These are phyloP conservation scores for Pythium dissimile DNA, from an alignment of 352 stramenopile species.

Conservation along the genomic window DNA sequence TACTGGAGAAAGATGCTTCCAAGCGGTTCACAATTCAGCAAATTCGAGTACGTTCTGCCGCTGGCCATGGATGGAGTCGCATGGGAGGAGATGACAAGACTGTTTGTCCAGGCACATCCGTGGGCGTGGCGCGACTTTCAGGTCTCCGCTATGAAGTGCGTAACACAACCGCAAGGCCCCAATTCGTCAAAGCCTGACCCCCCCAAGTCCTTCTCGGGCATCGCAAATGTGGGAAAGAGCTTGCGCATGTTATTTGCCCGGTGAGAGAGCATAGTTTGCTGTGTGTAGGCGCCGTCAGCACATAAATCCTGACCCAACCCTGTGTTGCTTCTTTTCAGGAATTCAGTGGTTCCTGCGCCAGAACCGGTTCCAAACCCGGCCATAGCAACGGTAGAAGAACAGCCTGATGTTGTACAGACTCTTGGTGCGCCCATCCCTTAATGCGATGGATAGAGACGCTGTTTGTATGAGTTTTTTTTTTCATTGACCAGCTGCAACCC, in stretches of 20 bases:
- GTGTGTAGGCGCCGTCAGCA: no score
- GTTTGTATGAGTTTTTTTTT: no score
- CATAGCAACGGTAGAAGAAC: not conserved
- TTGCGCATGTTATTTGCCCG: constrained; percentile 50
- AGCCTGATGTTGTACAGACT: no score
- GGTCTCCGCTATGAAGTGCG: constrained; percentile 62
- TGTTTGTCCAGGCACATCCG: constrained; percentile 61
- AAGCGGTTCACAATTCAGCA: constrained; percentile 59
- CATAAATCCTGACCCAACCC: no score
- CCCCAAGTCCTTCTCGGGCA: constrained; percentile 34
- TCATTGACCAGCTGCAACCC: not conserved
- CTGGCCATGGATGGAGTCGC: no score
- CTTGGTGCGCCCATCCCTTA: no score
- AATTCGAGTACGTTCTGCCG: constrained; percentile 73
- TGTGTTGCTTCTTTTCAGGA: no score
- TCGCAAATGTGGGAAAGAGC: constrained; percentile 58
- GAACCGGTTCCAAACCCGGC: not conserved
- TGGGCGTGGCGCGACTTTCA: constrained; percentile 77
- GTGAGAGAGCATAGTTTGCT: constrained; percentile 22
- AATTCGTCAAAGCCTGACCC: constrained; percentile 35
- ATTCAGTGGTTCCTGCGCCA: constrained; percentile 13
- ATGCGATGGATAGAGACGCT: no score
- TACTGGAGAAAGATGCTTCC: constrained; percentile 70
- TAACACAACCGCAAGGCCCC: constrained; percentile 45
- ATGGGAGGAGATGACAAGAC: no score